Evolutionary conservation across 495 filamentous ascomycete genomes (phyloP).

Genomic region (Pseudomonodictys pantanalensis): DNA sequence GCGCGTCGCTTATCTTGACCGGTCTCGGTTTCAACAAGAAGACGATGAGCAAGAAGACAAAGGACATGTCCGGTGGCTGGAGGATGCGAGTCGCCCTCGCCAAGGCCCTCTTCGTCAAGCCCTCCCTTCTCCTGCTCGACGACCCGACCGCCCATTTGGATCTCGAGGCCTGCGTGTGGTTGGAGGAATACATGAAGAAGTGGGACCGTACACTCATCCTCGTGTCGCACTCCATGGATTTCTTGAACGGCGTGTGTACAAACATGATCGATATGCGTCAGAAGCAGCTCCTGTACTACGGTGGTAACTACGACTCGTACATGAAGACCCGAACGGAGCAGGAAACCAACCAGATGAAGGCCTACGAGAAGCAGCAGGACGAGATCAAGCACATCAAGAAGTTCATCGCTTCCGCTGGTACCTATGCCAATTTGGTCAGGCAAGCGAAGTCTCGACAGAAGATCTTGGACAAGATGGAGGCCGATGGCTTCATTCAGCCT

Average conservation of each 20-base stretch:
- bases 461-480: conserved; percentile 99
- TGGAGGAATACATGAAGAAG: conserved; percentile 99
- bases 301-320: conserved; percentile 98
- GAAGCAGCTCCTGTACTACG: conserved; percentile 92
- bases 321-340: conserved; percentile 91
- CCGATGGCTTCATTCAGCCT: conserved; percentile 94
- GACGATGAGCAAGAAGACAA: conserved; percentile 98
- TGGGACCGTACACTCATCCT: conserved; percentile 98
- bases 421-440: conserved; percentile 97
- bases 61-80: conserved; percentile 99
- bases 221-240: conserved; percentile 97
- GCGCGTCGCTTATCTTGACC: conserved; percentile 93
- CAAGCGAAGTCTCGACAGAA: conserved; percentile 99
- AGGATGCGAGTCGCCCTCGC: conserved; percentile 97
- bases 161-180: conserved; percentile 98
- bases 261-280: conserved; percentile 98
- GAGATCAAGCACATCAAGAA: conserved; percentile 99
- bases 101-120: conserved; percentile 98
- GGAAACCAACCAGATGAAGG: conserved; percentile 97
- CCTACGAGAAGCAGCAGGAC: conserved; percentile 98
- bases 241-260: conserved; percentile 98
- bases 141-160: conserved; percentile 99
- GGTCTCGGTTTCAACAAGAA: conserved; percentile 98
- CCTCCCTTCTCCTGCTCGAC: conserved; percentile 90
- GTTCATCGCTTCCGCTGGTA: conserved; percentile 99